These are phyloP conservation scores for Acrocalymma vagum DNA, from an alignment of 2,329 filamentous ascomycete species.

Conservation along the genomic window DNA sequence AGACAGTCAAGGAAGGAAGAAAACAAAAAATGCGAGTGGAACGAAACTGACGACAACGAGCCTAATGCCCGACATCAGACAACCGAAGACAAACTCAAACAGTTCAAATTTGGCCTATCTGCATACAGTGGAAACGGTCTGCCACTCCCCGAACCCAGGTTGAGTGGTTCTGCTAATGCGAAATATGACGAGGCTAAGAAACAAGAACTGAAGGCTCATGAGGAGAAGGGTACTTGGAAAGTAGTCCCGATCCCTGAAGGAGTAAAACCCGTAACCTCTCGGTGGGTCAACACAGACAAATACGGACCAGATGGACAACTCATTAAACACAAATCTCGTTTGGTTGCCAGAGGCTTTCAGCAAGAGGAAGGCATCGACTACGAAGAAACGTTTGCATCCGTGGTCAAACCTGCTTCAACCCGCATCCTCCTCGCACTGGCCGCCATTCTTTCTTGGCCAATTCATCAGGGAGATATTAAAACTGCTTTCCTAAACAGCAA, in stretches of 20 bases:
- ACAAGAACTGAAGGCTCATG: slow-evolving; percentile 1
- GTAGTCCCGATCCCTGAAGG: slow-evolving; percentile 1
- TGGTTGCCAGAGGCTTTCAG: too few species aligned
- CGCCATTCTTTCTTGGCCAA: too few species aligned
- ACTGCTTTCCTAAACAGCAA: too few species aligned
- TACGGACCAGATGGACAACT: too few species aligned
- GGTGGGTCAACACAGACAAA: too few species aligned
- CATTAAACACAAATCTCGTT: too few species aligned
- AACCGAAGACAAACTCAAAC: background rate
- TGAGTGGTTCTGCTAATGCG: background rate
- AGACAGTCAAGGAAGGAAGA: background rate
- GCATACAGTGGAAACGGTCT: background rate
- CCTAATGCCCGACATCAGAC: background rate
- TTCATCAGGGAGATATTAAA: too few species aligned
- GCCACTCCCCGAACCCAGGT: background rate
- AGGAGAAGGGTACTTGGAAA: slow-evolving; percentile 4
- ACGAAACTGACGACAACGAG: background rate
- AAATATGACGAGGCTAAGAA: slow-evolving; percentile 5
- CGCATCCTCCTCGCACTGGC: too few species aligned
- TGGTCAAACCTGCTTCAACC: too few species aligned
- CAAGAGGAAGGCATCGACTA: too few species aligned
- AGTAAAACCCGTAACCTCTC: background rate
- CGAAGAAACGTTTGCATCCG: too few species aligned
- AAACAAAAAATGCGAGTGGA: background rate
- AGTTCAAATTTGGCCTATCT: slow-evolving; percentile 3